These are phyloP conservation scores for Aspergillus sp. DNA, from an alignment of 2,329 filamentous ascomycete genomes.

Conservation along the genomic window DNA sequence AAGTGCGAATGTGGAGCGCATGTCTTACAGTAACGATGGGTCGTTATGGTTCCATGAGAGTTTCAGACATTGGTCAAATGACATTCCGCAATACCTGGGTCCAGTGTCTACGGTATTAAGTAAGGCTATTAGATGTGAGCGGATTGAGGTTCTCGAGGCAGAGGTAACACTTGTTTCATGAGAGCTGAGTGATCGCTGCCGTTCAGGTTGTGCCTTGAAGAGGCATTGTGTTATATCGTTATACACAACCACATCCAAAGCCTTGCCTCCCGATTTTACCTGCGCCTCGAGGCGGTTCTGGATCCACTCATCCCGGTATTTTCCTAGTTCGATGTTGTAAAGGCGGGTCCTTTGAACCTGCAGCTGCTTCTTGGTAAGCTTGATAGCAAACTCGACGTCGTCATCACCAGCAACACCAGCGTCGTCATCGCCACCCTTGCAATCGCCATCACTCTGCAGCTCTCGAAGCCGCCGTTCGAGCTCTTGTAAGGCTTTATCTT, in stretches of 20 bases:
- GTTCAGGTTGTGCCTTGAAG: neutral
- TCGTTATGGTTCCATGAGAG: too few species aligned
- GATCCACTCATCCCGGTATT: neutral
- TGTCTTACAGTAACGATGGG: too few species aligned
- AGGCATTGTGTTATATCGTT: neutral
- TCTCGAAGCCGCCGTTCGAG: constrained; percentile 9
- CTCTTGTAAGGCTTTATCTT: constrained; percentile 7
- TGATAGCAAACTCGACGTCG: constrained; percentile 6
- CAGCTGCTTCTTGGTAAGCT: constrained; percentile 11
- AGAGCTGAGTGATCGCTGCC: too few species aligned
- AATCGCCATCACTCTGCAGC: neutral
- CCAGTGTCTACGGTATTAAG: too few species aligned
- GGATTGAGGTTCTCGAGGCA: too few species aligned
- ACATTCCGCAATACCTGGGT: too few species aligned
- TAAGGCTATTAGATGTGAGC: too few species aligned
- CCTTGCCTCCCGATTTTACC: neutral
- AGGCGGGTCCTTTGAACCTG: neutral
- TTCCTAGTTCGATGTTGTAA: neutral
- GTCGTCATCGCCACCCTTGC: neutral
- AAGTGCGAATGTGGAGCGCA: constrained; percentile 19
- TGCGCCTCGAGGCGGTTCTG: neutral
- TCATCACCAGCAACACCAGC: constrained; percentile 1
- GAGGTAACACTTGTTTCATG: too few species aligned
- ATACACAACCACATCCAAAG: neutral
- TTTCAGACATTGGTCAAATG: too few species aligned